Conservation (phyloP, 495 filamentous ascomycete species). For the Patellaria atrata region DNA sequence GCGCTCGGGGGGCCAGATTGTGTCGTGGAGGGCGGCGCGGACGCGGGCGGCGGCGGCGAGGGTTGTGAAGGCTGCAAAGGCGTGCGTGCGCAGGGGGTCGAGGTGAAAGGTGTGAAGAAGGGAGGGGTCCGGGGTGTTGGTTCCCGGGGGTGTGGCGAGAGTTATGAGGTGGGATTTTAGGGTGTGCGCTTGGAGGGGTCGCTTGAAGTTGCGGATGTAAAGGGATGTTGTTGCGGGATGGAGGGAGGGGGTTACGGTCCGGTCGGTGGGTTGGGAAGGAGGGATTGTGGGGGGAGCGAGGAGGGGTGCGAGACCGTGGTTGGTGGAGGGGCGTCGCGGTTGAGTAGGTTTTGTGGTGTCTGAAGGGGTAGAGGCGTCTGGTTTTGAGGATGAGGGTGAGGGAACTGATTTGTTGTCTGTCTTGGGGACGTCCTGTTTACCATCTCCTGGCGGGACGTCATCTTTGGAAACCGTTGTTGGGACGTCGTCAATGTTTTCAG, state of each 20-base stretch:
- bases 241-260: constrained; percentile 46
- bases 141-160: constrained; percentile 49
- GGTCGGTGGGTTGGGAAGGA: constrained; percentile 28
- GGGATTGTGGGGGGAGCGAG: background rate
- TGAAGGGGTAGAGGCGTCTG: background rate
- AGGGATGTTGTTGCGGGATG: constrained; percentile 75
- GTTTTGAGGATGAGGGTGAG: too few species aligned
- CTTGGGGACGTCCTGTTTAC: too few species aligned
- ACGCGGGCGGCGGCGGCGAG: constrained; percentile 62
- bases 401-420: too few species aligned
- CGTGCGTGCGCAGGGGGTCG: constrained; percentile 76
- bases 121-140: constrained; percentile 32
- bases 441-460: too few species aligned
- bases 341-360: background rate
- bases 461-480: too few species aligned
- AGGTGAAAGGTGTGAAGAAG: constrained; percentile 58
- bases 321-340: constrained; percentile 9
- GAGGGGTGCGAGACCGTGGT: constrained; percentile 1
- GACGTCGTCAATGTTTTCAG: too few species aligned
- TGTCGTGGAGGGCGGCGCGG: constrained; percentile 58
- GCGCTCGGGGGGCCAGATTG: constrained; percentile 75
- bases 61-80: constrained; percentile 56
- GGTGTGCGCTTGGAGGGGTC: constrained; percentile 53
- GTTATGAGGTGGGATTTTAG: constrained; percentile 53
- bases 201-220: constrained; percentile 85